Percentiles rank a stretch among this genome's conserved stretches.
Conservation (phyloP, 2,329 filamentous ascomycete species). For the Fusarium ambrosium region DNA sequence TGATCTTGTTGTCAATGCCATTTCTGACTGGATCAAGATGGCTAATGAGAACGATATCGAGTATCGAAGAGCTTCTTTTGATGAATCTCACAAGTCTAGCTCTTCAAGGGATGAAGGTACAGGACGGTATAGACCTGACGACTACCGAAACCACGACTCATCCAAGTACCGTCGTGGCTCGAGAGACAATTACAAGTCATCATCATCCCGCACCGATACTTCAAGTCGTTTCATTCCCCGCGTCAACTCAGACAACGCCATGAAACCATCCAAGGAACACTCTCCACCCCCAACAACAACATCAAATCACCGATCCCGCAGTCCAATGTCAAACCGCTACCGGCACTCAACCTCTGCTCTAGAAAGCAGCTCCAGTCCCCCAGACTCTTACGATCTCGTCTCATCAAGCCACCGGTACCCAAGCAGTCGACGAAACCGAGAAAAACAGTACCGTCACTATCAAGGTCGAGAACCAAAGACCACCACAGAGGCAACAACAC, state of each 20-base stretch:
- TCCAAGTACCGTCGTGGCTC: constrained; percentile 36
- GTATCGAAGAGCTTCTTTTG: constrained; percentile 23
- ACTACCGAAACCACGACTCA: constrained; percentile 29
- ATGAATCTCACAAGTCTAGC: constrained; percentile 30
- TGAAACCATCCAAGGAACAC: constrained; percentile 32
- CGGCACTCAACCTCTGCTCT: constrained; percentile 36
- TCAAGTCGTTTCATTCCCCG: constrained; percentile 31
- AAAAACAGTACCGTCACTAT: constrained; percentile 48
- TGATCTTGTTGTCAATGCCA: constrained; percentile 70
- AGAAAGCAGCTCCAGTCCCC: constrained; percentile 16
- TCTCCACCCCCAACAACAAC: constrained; percentile 19
- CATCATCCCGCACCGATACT: constrained; percentile 32
- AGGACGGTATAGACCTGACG: constrained; percentile 34
- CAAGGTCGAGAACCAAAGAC: constrained; percentile 42
- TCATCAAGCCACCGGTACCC: constrained; percentile 24
- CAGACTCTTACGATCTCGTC: constrained; percentile 31
- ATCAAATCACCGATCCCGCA: constrained; percentile 30
- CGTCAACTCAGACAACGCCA: constrained; percentile 32
- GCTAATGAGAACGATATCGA: constrained; percentile 35
- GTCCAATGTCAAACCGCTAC: constrained; percentile 39
- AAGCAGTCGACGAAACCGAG: constrained; percentile 38
- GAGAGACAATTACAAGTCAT: constrained; percentile 33
- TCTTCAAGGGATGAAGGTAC: constrained; percentile 30
- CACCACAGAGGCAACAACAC: constrained; percentile 32
- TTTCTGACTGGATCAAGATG: constrained; percentile 60